A percentile compares a stretch with the other conserved stretches of the same genome.
Evolutionary conservation across 805 yeast genomes (phyloP).

Genomic region (Metschnikowia santaceciliae): DNA sequence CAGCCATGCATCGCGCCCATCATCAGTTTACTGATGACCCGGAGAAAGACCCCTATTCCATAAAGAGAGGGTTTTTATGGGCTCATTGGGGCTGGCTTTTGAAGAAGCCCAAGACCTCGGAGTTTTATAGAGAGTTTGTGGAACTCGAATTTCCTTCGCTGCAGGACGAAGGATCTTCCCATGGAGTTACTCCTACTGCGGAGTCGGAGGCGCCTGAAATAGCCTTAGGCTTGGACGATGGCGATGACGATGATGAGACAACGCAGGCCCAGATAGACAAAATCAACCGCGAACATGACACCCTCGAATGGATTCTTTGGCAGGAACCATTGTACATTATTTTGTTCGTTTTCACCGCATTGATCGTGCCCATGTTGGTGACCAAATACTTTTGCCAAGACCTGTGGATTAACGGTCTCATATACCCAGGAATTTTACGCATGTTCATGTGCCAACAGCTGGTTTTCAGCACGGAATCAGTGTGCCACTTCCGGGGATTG

Average conservation of each 20-base stretch:
- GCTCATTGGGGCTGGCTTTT: conserved; percentile 90
- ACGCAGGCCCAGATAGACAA: conserved; percentile 5
- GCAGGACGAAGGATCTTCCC: neutral
- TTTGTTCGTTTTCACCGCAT: conserved; percentile 28
- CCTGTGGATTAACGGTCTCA: conserved; percentile 32
- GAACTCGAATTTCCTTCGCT: conserved; percentile 33
- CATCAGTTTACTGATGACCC: conserved; percentile 82
- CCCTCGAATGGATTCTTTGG: conserved; percentile 29
- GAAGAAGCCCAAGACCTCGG: conserved; percentile 46
- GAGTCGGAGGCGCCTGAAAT: neutral
- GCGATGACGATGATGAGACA: conserved; percentile 4
- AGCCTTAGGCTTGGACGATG: conserved; percentile 11
- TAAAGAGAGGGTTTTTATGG: conserved; percentile 74
- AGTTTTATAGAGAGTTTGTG: conserved; percentile 31
- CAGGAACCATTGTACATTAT: conserved; percentile 28
- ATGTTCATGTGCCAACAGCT: conserved; percentile 75
- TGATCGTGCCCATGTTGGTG: conserved; percentile 29
- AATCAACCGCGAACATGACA: conserved; percentile 9
- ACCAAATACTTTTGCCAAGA: conserved; percentile 27
- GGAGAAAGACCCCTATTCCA: conserved; percentile 83
- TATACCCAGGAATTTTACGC: conserved; percentile 76
- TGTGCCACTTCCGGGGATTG: conserved; percentile 63
- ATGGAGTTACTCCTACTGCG: neutral
- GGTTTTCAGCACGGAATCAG: conserved; percentile 70
- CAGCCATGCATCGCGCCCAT: conserved; percentile 81